These are phyloP conservation scores for Gaillardinia entomophila DNA, from an alignment of 805 yeast genomes.

Conservation along the genomic window DNA sequence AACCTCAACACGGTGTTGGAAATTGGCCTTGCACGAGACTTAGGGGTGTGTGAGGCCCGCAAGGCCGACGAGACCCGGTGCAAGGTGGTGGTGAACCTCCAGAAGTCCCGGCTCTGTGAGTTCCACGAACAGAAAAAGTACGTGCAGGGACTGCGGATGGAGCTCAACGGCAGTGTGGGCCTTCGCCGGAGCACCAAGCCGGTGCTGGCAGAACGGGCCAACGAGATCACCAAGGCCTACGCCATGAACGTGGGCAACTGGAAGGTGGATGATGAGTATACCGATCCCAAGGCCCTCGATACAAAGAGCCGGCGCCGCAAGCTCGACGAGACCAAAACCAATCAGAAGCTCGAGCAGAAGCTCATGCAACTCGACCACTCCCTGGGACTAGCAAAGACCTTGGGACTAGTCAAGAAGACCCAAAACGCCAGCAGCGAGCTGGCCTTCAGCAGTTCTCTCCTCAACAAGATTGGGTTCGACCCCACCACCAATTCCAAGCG, in stretches of 20 bases:
- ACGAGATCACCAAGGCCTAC: conserved; percentile 19
- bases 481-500: conserved; percentile 29
- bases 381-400: conserved; percentile 12
- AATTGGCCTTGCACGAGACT: conserved; percentile 63
- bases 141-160: conserved; percentile 59
- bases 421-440: conserved; percentile 13
- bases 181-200: conserved; percentile 50
- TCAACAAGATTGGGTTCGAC: conserved; percentile 46
- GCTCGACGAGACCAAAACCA: conserved; percentile 20
- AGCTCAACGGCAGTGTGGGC: conserved; percentile 58
- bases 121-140: conserved; percentile 62
- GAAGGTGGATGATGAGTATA: conserved; percentile 31
- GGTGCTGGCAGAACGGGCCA: conserved; percentile 13
- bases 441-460: conserved; percentile 35
- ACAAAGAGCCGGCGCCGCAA: conserved; percentile 30
- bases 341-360: conserved; percentile 32
- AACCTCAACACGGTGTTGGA: conserved; percentile 54
- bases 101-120: conserved; percentile 55
- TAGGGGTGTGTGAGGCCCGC: conserved; percentile 59
- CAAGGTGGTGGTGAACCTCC: conserved; percentile 51
- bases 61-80: conserved; percentile 51
- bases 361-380: conserved; percentile 15
- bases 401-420: conserved; percentile 10
- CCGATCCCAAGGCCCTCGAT: conserved; percentile 40
- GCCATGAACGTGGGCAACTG: conserved; percentile 10